Conservation (phyloP, 2,329 filamentous ascomycete species). For the Gaeumannomyces tritici region DNA sequence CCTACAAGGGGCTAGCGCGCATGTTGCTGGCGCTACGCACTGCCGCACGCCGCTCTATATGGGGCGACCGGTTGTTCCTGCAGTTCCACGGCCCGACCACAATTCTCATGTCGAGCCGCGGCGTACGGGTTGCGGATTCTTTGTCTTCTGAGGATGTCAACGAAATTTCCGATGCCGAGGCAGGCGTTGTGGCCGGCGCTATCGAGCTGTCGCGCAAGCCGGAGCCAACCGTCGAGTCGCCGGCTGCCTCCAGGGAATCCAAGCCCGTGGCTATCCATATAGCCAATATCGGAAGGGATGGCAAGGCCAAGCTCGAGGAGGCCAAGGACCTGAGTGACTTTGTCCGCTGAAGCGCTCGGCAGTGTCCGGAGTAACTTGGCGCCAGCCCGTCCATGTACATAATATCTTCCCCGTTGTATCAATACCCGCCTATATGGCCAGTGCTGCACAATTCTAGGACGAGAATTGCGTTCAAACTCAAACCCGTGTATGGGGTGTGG, state of each 20-base stretch:
- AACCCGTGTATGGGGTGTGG: too few relatives aligned
- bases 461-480: not conserved
- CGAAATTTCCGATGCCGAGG: slow-evolving; percentile 76
- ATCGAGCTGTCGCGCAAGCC: slow-evolving; percentile 35
- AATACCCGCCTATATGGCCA: not conserved
- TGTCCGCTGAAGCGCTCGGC: slow-evolving; percentile 23
- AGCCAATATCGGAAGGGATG: slow-evolving; percentile 47
- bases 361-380: not conserved
- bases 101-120: slow-evolving; percentile 82
- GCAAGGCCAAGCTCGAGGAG: slow-evolving; percentile 58
- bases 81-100: slow-evolving; percentile 82
- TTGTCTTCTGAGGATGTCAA: slow-evolving; percentile 73
- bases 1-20: slow-evolving; percentile 62
- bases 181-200: slow-evolving; percentile 57
- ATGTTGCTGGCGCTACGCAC: slow-evolving; percentile 63
- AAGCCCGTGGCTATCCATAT: slow-evolving; percentile 40
- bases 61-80: slow-evolving; percentile 88
- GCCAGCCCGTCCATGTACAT: not conserved
- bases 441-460: not conserved
- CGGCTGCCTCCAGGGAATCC: slow-evolving; percentile 18
- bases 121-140: slow-evolving; percentile 65
- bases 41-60: slow-evolving; percentile 70
- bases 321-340: slow-evolving; percentile 48
- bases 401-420: not conserved
- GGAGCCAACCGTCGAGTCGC: slow-evolving; percentile 11